phyloP scores from a whole-genome alignment of 495 filamentous ascomycete species.

The Xylaria castorea region DNA sequence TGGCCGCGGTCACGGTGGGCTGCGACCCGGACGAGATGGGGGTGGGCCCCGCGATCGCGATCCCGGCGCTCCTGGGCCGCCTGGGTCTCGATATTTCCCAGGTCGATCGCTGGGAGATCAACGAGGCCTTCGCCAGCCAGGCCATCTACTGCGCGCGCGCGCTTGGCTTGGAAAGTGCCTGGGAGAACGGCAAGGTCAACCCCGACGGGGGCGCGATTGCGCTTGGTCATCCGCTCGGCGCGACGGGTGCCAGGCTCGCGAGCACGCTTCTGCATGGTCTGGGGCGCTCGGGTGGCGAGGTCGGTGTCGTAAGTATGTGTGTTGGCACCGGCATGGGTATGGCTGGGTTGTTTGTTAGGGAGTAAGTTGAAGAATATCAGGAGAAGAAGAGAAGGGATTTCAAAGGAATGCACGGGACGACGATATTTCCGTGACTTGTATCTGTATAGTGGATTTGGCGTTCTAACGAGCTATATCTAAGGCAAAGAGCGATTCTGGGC shows the following conservation, averaged over 20 bases:
- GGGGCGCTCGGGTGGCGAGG: conserved; percentile 63
- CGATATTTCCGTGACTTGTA: neutral
- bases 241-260: conserved; percentile 84
- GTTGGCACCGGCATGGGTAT: conserved; percentile 93
- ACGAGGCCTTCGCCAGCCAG: conserved; percentile 94
- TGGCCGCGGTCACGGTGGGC: conserved; percentile 73
- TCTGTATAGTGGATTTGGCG: neutral
- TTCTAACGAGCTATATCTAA: neutral
- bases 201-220: conserved; percentile 94
- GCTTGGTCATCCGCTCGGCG: conserved; percentile 90
- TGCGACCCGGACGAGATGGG: conserved; percentile 93
- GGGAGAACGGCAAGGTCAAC: conserved; percentile 75
- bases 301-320: conserved; percentile 85
- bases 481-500: neutral
- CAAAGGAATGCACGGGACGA: neutral
- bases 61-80: conserved; percentile 75
- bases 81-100: conserved; percentile 70
- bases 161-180: conserved; percentile 67
- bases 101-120: conserved; percentile 92
- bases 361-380: conserved; percentile 59
- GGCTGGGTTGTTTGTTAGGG: conserved; percentile 83
- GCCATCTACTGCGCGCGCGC: conserved; percentile 79
- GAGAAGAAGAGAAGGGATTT: neutral
- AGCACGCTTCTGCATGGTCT: conserved; percentile 74
- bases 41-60: conserved; percentile 82